phyloP scores from a whole-genome alignment of 2,329 filamentous ascomycete genomes.

The Cladosporium sp. region DNA sequence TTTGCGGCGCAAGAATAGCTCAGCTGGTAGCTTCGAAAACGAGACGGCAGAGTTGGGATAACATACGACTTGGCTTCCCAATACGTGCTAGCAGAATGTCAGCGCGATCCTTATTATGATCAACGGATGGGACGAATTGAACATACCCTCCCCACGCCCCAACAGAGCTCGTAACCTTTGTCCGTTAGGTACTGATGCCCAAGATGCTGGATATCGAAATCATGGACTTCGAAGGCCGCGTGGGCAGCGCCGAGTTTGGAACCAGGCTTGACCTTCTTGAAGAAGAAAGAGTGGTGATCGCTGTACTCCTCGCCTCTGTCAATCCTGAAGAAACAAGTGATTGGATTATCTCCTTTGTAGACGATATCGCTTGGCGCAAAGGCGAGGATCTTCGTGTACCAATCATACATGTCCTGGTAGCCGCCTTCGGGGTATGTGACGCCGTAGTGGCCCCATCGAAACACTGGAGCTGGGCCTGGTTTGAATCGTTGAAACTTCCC shows the following conservation, averaged over 20 bases:
- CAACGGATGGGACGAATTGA: no score
- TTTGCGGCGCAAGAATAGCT: no score
- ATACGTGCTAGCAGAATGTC: no score
- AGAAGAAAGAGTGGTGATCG: constrained; percentile 54
- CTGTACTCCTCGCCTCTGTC: constrained; percentile 45
- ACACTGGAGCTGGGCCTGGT: constrained; percentile 42
- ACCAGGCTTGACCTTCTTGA: constrained; percentile 24
- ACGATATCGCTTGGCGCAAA: constrained; percentile 42
- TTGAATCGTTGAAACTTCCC: constrained; percentile 32
- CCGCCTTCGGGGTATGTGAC: constrained; percentile 30
- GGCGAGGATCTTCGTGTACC: constrained; percentile 44
- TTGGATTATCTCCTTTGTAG: constrained; percentile 35
- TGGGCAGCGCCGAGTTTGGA: constrained; percentile 56
- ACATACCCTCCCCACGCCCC: no score
- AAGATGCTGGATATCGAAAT: constrained; percentile 64
- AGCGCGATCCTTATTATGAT: no score
- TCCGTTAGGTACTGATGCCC: constrained; percentile 63
- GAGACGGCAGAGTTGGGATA: no score
- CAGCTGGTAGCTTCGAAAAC: no score
- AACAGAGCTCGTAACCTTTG: no score
- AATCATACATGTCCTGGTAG: constrained; percentile 35
- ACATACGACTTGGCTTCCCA: no score
- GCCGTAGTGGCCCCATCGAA: constrained; percentile 45
- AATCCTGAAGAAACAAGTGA: constrained; percentile 51
- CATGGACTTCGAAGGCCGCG: constrained; percentile 65